Evolutionary conservation across 306 rosid species (phyloP).

Genomic region (Fragaria ananassa): DNA sequence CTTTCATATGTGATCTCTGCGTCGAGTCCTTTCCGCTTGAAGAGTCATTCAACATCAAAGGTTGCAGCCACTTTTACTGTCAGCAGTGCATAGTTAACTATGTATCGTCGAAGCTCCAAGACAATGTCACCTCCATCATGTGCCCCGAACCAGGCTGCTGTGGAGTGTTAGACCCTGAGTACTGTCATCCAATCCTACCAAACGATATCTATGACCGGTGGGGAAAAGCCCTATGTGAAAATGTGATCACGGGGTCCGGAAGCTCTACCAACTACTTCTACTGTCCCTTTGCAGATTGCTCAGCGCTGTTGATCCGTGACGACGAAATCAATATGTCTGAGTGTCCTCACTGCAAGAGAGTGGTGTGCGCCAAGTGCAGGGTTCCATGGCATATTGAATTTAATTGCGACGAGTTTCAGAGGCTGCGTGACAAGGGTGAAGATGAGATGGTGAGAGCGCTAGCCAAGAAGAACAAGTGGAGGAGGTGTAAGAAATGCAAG

Average conservation of each 20-base stretch:
- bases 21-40: too few relatives aligned
- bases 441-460: constrained; percentile 22
- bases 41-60: background rate
- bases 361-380: constrained; percentile 30
- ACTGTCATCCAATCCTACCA: constrained; percentile 38
- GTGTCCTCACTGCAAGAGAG: constrained; percentile 53
- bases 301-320: constrained; percentile 31
- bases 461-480: constrained; percentile 43
- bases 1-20: too few relatives aligned
- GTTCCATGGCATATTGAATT: constrained; percentile 37
- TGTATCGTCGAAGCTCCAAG: constrained; percentile 41
- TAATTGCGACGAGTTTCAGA: constrained; percentile 35
- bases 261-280: constrained; percentile 13
- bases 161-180: constrained; percentile 32
- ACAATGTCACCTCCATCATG: constrained; percentile 21
- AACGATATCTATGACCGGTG: constrained; percentile 36
- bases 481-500: constrained; percentile 23
- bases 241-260: constrained; percentile 12
- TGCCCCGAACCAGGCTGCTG: constrained; percentile 50
- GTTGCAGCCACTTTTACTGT: background rate
- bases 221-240: constrained; percentile 38
- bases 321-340: constrained; percentile 21
- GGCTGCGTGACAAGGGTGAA: constrained; percentile 16
- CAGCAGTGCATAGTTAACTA: background rate
- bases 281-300: constrained; percentile 55